These are phyloP conservation scores for Wickerhamomyces ciferrii DNA, from an alignment of 805 yeast species.

Conservation along the genomic window DNA sequence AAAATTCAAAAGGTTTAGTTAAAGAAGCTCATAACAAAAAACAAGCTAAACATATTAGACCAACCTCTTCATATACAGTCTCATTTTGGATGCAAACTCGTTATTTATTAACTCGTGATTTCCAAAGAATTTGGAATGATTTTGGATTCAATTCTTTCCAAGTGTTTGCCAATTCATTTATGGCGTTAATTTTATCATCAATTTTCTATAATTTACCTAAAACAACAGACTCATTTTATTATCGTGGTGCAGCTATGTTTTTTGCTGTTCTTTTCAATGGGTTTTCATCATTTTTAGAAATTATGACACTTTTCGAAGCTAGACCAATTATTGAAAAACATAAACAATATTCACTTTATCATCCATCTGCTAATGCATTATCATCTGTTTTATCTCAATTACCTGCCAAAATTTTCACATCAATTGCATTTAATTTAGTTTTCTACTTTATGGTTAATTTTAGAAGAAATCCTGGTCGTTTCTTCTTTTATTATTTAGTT, in stretches of 20 bases:
- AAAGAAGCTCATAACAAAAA: slow-evolving; percentile 43
- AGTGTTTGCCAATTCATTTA: slow-evolving; percentile 38
- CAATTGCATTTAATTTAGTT: slow-evolving; percentile 41
- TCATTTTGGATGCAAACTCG: slow-evolving; percentile 48
- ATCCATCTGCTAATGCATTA: slow-evolving; percentile 60
- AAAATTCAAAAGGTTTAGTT: slow-evolving; percentile 19
- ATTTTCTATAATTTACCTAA: slow-evolving; percentile 46
- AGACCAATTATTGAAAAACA: slow-evolving; percentile 58
- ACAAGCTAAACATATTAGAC: slow-evolving; percentile 42
- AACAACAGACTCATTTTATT: slow-evolving; percentile 42
- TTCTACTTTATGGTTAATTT: slow-evolving; percentile 51
- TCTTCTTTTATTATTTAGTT: slow-evolving; percentile 47
- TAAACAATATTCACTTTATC: slow-evolving; percentile 50
- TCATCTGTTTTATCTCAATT: slow-evolving; percentile 57
- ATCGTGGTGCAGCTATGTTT: slow-evolving; percentile 61
- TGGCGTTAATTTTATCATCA: slow-evolving; percentile 53
- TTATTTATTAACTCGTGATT: slow-evolving; percentile 39
- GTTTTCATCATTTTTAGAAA: slow-evolving; percentile 54
- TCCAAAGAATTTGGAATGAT: slow-evolving; percentile 45
- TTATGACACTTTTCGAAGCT: slow-evolving; percentile 49
- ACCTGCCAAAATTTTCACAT: slow-evolving; percentile 41
- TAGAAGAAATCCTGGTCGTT: slow-evolving; percentile 46
- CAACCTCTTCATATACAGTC: slow-evolving; percentile 48
- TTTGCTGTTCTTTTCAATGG: slow-evolving; percentile 62
- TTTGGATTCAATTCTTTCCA: slow-evolving; percentile 37